Evolutionary conservation across 148 eudicot genomes (phyloP).

Genomic region (Rhododendron henanense): DNA sequence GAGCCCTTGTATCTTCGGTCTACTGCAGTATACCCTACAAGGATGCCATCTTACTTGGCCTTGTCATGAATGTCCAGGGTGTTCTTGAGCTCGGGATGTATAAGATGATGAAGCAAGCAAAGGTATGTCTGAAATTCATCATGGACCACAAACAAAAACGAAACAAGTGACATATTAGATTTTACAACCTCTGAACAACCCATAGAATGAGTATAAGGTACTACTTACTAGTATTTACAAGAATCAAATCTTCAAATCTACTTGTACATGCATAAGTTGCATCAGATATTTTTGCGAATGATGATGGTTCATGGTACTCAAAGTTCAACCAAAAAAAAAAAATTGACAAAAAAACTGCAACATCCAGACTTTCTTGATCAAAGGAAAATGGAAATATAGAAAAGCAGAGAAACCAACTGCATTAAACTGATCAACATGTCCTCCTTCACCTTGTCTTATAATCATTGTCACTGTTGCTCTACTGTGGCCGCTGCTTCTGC

Average conservation of each 20-base stretch:
- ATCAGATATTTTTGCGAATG: neutral
- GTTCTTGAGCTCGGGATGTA: slow-evolving; percentile 16
- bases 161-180: neutral
- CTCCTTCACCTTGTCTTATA: neutral
- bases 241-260: neutral
- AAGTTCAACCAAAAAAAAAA: neutral
- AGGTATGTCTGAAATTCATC: slow-evolving; percentile 3
- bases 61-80: slow-evolving; percentile 15
- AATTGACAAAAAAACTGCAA: neutral
- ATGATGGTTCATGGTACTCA: neutral
- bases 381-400: neutral
- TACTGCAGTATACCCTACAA: slow-evolving; percentile 8
- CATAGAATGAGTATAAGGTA: neutral
- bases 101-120: slow-evolving; percentile 7
- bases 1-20: slow-evolving; percentile 9
- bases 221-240: neutral
- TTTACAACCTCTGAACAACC: neutral
- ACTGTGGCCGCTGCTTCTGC: neutral
- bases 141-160: neutral
- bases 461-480: neutral
- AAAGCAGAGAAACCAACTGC: neutral
- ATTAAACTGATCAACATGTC: neutral
- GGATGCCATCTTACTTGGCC: slow-evolving; percentile 16
- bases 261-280: neutral
- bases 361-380: neutral